Evolutionary conservation across 306 rosid genomes (phyloP).

Genomic region (Prunus padus): DNA sequence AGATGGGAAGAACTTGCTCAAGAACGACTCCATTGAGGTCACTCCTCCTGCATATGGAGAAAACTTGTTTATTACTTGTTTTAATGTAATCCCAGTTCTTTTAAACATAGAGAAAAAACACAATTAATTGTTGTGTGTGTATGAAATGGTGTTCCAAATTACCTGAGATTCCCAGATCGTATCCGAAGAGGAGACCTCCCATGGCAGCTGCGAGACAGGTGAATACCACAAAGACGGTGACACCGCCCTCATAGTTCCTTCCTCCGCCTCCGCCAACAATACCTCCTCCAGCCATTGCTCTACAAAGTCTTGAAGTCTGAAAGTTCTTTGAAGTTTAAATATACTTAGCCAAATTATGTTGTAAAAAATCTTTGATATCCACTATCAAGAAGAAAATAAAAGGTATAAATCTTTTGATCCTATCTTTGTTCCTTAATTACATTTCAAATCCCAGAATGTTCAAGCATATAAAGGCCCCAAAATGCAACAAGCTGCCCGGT

Average conservation of each 20-base stretch:
- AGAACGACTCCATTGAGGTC: slow-evolving; percentile 40
- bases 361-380: neutral
- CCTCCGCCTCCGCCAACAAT: neutral
- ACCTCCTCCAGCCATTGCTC: slow-evolving; percentile 30
- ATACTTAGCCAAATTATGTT: neutral
- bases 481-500: neutral
- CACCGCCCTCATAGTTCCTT: slow-evolving; percentile 26
- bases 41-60: slow-evolving; percentile 31
- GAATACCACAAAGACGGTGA: slow-evolving; percentile 19
- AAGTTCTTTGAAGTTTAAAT: neutral
- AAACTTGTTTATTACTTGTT: neutral
- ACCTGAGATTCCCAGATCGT: slow-evolving; percentile 45
- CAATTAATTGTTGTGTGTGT: neutral
- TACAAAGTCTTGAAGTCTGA: neutral
- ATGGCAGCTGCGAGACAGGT: slow-evolving; percentile 32
- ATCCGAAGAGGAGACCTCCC: slow-evolving; percentile 42
- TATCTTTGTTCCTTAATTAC: neutral
- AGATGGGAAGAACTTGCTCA: slow-evolving; percentile 41
- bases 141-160: neutral
- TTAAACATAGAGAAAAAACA: neutral
- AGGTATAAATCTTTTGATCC: neutral
- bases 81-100: neutral
- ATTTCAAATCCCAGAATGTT: neutral
- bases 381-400: neutral
- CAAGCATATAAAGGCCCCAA: slow-evolving; percentile 2